Base-by-base conservation (phyloP, 768 basidiomycete genomes). In the Suillus bovinus region DNA sequence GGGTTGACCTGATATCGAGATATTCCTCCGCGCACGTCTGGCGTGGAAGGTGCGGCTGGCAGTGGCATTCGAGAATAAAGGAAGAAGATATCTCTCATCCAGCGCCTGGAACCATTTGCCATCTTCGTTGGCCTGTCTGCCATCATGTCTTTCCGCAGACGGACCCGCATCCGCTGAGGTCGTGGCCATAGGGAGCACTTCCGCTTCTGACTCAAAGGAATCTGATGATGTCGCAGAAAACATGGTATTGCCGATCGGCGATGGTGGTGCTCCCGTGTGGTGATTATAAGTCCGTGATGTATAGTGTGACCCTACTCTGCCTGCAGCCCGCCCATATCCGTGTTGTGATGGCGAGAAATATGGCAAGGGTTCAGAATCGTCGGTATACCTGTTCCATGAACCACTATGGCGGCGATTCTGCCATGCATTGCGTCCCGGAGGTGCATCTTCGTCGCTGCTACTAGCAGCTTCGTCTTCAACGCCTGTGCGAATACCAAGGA, bases 91-190 rank as follows among this genome's bases (percentile, higher is more conserved):
- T 66, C 94, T 84, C 77, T 99, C 95, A 76, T 99, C 96, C 42
- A 99, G 77, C 50, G 89, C 83, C 68, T 95, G 94, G 87, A 98
- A 98, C 94, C 95, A 98, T 73, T 93, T 92, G 33, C 92, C 89
- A 59, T 96, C 94, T 62, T 90, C 89, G 5, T 78, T 82, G 5
- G 77, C 67, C n/a, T 67, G 64, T 33, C 58, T 67, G 64, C 27
- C 69, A 27, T 59, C 56, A 17, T 34, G 66, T 42, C 61, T 59
- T 44, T 64, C 69, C 0, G 13, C 62, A 55, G 59, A 59, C 1
- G 61, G 50, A 17, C 61, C 69, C 22, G 69, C 64, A 63, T 76
- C 71, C 14, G 68, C 68, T 17, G 81, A 68, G 13, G 87, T 79
- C 38, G 84, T 75, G 22, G 89, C 91, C 71, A 94, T 82, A 22